These are phyloP conservation scores for Juglanconis juglandina DNA, from an alignment of 2,329 filamentous ascomycete genomes.

Conservation along the genomic window DNA sequence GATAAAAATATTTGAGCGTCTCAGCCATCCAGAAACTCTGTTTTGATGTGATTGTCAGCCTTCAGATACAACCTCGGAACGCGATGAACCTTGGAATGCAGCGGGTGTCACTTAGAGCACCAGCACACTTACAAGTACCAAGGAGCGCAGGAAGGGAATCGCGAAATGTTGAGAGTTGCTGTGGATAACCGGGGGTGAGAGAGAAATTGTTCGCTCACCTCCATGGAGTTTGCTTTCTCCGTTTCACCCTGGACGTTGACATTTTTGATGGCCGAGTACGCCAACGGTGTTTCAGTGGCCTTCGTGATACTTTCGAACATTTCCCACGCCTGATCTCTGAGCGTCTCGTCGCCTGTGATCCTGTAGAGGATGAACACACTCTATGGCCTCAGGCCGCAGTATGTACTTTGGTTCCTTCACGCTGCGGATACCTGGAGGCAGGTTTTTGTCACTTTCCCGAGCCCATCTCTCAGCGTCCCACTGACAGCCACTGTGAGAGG, in stretches of 20 bases:
- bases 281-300: slow-evolving; percentile 47
- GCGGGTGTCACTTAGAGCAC: too few species aligned
- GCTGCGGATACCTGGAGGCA: slow-evolving; percentile 24
- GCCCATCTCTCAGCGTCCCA: slow-evolving; percentile 35
- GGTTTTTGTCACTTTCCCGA: slow-evolving; percentile 24
- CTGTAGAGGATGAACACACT: slow-evolving; percentile 59
- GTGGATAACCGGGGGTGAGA: not conserved
- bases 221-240: slow-evolving; percentile 57
- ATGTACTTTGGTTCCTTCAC: slow-evolving; percentile 42
- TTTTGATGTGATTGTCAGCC: not conserved
- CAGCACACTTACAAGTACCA: not conserved
- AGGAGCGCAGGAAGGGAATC: not conserved
- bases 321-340: slow-evolving; percentile 58
- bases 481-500: slow-evolving; percentile 17
- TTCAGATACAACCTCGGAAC: too few species aligned
- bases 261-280: slow-evolving; percentile 52
- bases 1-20: slow-evolving; percentile 60
- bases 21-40: slow-evolving; percentile 40
- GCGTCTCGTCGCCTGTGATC: slow-evolving; percentile 53
- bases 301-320: slow-evolving; percentile 57
- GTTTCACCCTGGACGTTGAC: slow-evolving; percentile 34
- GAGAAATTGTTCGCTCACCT: slow-evolving; percentile 31
- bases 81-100: too few species aligned
- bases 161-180: not conserved
- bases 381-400: slow-evolving; percentile 62